A percentile compares a stretch with the other conserved stretches of the same genome.
Conservation (phyloP, 208 protist species). For the Leishmania amazonensis region DNA sequence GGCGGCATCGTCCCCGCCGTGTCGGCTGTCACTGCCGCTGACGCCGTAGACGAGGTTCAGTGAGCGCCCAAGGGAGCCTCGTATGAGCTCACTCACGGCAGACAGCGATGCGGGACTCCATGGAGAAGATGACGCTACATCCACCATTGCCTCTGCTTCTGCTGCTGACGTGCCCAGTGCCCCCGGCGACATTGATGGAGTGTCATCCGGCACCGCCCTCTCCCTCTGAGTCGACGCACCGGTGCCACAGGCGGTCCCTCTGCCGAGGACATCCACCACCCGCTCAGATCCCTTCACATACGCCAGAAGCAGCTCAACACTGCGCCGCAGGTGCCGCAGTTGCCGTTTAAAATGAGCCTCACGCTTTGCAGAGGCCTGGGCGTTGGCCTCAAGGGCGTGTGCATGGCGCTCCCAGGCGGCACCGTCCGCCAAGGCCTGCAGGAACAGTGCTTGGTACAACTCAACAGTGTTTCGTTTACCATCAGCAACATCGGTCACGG, state of each 20-base stretch:
- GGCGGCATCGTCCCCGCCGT: not conserved
- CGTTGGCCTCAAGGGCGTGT: conserved; percentile 2
- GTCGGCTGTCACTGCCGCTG: not conserved
- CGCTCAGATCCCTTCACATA: conserved; percentile 10
- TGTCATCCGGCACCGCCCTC: not conserved
- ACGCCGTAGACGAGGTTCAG: conserved; percentile 9
- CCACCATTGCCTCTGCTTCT: not conserved
- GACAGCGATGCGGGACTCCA: conserved; percentile 1
- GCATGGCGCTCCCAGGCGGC: conserved; percentile 24
- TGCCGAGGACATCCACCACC: not conserved
- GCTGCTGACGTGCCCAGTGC: not conserved
- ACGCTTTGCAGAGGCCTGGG: conserved; percentile 3
- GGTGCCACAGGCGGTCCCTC: not conserved
- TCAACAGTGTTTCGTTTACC: not conserved
- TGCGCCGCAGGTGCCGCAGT: conserved; percentile 11
- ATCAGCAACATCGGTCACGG: not conserved
- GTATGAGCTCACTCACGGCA: conserved; percentile 21
- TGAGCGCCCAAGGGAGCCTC: conserved; percentile 17
- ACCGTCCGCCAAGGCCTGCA: conserved; percentile 22
- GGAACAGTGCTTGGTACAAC: conserved; percentile 23
- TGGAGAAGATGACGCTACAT: not conserved
- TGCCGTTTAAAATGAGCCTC: conserved; percentile 11
- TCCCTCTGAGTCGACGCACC: not conserved
- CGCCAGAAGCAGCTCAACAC: conserved; percentile 11
- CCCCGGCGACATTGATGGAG: not conserved